Evolutionary conservation across 2,329 filamentous ascomycete genomes (phyloP).

Genomic region (Xylaria digitata): DNA sequence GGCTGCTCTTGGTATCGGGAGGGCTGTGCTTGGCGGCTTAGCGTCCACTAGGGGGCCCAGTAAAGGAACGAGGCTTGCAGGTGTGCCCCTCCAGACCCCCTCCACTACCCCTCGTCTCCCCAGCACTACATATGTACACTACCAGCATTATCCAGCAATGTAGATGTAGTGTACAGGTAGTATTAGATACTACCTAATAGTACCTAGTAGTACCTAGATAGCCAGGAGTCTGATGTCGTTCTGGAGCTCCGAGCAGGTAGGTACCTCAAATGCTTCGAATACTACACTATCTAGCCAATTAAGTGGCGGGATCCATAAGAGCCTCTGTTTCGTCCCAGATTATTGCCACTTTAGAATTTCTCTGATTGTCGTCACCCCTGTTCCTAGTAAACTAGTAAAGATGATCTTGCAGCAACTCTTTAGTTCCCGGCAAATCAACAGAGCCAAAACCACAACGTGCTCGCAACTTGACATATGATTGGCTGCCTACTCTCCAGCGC

Average conservation of each 20-base stretch:
- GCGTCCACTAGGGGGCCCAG: slow-evolving; percentile 7
- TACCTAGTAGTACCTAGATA: no score
- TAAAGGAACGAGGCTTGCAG: slow-evolving; percentile 14
- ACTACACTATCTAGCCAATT: slow-evolving; percentile 10
- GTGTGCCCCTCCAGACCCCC: slow-evolving; percentile 1
- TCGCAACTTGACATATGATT: slow-evolving; percentile 28
- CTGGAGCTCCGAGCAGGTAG: no score
- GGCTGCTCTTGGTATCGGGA: slow-evolving; percentile 2
- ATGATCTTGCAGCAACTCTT: slow-evolving; percentile 19
- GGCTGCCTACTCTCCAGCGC: slow-evolving; percentile 15
- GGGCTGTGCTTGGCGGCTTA: slow-evolving; percentile 10
- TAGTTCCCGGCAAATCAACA: slow-evolving; percentile 40
- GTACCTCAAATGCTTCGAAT: slow-evolving; percentile 3
- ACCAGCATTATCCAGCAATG: no score
- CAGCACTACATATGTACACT: neutral
- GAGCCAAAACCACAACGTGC: slow-evolving; percentile 37
- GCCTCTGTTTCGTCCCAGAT: slow-evolving; percentile 9
- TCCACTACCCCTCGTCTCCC: neutral
- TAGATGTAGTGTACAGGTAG: no score
- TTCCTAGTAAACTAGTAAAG: slow-evolving; percentile 2
- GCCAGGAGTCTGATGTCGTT: no score
- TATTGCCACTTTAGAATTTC: slow-evolving; percentile 34
- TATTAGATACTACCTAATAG: no score
- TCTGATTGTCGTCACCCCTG: slow-evolving; percentile 23
- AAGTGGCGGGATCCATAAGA: neutral